Evolutionary conservation across 2,329 filamentous ascomycete species (phyloP).

Genomic region (Dothideomycetidae sp.): DNA sequence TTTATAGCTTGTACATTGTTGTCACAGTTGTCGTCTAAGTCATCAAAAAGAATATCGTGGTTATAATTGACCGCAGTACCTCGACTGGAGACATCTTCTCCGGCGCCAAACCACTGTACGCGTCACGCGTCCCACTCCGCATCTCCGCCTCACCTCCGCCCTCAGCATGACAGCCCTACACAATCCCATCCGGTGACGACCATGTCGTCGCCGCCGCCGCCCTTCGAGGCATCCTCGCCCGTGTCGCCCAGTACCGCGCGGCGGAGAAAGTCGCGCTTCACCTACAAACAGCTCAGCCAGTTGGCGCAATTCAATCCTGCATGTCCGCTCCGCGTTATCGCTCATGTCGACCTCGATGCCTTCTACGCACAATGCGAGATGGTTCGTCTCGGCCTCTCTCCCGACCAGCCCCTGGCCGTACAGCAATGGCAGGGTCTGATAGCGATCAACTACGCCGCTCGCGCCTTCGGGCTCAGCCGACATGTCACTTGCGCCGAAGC

Average conservation of each 20-base stretch:
- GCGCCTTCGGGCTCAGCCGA: conserved; percentile 62
- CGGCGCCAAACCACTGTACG: conserved; percentile 10
- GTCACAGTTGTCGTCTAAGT: too few relatives aligned
- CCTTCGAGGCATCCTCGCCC: conserved; percentile 34
- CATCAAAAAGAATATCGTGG: too few relatives aligned
- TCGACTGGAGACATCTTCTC: too few relatives aligned
- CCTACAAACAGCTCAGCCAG: conserved; percentile 66
- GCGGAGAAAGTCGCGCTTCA: conserved; percentile 55
- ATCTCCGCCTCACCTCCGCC: neutral
- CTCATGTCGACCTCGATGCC: conserved; percentile 89
- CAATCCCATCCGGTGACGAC: neutral
- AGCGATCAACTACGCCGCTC: conserved; percentile 88
- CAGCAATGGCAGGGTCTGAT: conserved; percentile 94
- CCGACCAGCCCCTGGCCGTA: conserved; percentile 72
- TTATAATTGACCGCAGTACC: too few relatives aligned
- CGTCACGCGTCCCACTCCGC: conserved; percentile 4
- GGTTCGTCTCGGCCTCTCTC: conserved; percentile 60
- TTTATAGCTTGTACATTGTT: too few relatives aligned
- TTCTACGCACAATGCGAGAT: conserved; percentile 95
- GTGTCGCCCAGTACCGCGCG: conserved; percentile 24
- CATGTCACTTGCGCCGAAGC: conserved; percentile 72
- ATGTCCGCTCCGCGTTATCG: conserved; percentile 71
- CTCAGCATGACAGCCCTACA: neutral
- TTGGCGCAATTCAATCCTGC: conserved; percentile 56
- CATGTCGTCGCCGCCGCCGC: conserved; percentile 34